phyloP scores from a whole-genome alignment of 176 grass and related monocot genomes.

The Aegilops sharonensis region DNA sequence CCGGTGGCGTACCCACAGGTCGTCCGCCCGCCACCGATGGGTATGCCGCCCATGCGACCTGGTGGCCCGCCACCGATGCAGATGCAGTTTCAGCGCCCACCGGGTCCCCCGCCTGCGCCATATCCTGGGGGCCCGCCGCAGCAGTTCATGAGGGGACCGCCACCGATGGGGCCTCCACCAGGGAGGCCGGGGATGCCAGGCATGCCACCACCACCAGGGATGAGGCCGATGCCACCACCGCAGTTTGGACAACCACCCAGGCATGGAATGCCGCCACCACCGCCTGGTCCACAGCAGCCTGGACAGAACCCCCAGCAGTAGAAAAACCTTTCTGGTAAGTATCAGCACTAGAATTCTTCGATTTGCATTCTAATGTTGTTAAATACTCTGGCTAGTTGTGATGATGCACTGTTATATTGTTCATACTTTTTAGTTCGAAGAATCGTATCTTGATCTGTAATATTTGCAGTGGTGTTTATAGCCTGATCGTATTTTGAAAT shows the following conservation, averaged over 20 bases:
- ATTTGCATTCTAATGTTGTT: not conserved
- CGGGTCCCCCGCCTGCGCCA: conserved; percentile 52
- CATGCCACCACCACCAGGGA: conserved; percentile 65
- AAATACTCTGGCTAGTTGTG: not conserved
- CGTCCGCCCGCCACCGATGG: conserved; percentile 50
- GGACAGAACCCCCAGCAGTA: conserved; percentile 77
- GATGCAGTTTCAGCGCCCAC: conserved; percentile 65
- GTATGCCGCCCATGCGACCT: conserved; percentile 29
- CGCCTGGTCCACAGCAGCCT: conserved; percentile 78
- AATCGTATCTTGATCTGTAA: not conserved
- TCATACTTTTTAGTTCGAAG: not conserved
- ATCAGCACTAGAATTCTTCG: not conserved
- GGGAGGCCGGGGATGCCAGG: conserved; percentile 71
- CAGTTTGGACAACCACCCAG: conserved; percentile 65
- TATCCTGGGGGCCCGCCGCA: conserved; percentile 56
- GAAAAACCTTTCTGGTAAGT: conserved; percentile 40
- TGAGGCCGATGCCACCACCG: conserved; percentile 81
- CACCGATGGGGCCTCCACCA: conserved; percentile 58
- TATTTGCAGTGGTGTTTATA: not conserved
- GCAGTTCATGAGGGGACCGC: conserved; percentile 74
- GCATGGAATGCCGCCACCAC: conserved; percentile 78
- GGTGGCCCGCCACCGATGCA: conserved; percentile 46
- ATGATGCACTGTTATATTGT: not conserved
- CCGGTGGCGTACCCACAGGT: conserved; percentile 88
- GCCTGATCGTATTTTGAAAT: not conserved